Evolutionary conservation across 192 early-diverging fungal species (phyloP), one percentile per base, ranked within the genome.

Genomic region (Helicostylum pulchrum): DNA sequence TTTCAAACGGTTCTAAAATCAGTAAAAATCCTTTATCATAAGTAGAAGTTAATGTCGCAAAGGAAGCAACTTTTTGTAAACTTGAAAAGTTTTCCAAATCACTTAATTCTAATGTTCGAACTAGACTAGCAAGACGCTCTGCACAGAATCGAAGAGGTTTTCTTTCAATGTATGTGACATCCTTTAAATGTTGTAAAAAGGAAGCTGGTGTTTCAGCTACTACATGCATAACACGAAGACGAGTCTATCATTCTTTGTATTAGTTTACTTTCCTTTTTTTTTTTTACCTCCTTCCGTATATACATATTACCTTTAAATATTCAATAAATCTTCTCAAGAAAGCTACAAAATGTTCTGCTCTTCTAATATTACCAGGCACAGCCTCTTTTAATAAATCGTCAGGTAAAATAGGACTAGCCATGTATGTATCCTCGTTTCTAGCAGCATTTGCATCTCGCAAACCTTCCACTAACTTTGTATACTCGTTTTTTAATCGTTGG

Each of bases 291-390:
- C 26, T n/a, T 21, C 21, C 34, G 32, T 55, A 14, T 30, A 32
- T 53, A 20, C 11, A 46, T 6, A 17, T 32, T 70, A 89, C 87
- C 78, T 96, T 98, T 21, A 99, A 84, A 60, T 99, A 99, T 77
- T 99, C 97, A 62, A 98, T 84, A 70, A 99, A 97, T 12, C 97
- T 86, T 66, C 93, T 79, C 53, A 99, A 71, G 74, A 99, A 99
- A 2, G 91, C 90, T 7, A 99, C 92, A 80, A 99, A 99, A 76
- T 99, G 97, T 70, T 99, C 96, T 12, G 97, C 97, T 45, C 90
- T 81, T 52, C 97, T 85, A 70, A 99, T 99, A 70, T 95, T 98
- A 4, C 97, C 97, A 1, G 97, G 97, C 9, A 99, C 88, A 1
- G 94, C 93, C 65, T 99, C 97, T 23, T 82, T 76, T 62, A 98